Percentiles rank a stretch among this genome's conserved stretches.
phyloP scores from a whole-genome alignment of 164 flowering plant genomes.

The Piper longum region DNA sequence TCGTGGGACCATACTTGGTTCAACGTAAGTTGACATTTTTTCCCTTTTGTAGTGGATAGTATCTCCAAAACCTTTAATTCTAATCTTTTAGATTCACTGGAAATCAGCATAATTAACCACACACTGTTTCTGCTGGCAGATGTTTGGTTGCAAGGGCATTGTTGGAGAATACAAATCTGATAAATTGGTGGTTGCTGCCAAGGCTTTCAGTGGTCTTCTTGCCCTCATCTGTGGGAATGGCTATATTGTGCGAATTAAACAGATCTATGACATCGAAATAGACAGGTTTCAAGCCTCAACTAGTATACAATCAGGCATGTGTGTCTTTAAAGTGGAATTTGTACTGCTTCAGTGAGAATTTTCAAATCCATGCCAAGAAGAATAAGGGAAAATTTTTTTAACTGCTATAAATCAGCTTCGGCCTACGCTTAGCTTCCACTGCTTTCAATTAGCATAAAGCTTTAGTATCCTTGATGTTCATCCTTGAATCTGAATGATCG shows the following conservation, averaged over 20 bases:
- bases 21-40: slow-evolving; percentile 32
- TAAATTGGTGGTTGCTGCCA: slow-evolving; percentile 67
- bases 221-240: slow-evolving; percentile 95
- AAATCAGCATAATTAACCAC: neutral
- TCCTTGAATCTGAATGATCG: no score
- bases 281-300: slow-evolving; percentile 51
- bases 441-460: no score
- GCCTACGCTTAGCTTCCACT: no score
- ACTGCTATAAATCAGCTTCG: no score
- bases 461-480: no score
- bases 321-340: neutral
- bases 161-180: slow-evolving; percentile 74
- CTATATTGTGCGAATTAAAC: slow-evolving; percentile 97
- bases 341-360: neutral
- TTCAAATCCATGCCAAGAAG: neutral
- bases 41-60: no score
- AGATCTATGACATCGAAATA: slow-evolving; percentile 88
- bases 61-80: neutral
- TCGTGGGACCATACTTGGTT: slow-evolving; percentile 90
- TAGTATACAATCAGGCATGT: neutral
- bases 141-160: slow-evolving; percentile 82
- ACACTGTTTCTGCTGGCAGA: slow-evolving; percentile 32
- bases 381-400: neutral
- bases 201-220: slow-evolving; percentile 79
- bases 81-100: neutral